Percentiles rank a stretch among this genome's conserved stretches.
Evolutionary conservation across 371 early-diverging fungal genomes (phyloP).

Genomic region (Mortierella sp.): DNA sequence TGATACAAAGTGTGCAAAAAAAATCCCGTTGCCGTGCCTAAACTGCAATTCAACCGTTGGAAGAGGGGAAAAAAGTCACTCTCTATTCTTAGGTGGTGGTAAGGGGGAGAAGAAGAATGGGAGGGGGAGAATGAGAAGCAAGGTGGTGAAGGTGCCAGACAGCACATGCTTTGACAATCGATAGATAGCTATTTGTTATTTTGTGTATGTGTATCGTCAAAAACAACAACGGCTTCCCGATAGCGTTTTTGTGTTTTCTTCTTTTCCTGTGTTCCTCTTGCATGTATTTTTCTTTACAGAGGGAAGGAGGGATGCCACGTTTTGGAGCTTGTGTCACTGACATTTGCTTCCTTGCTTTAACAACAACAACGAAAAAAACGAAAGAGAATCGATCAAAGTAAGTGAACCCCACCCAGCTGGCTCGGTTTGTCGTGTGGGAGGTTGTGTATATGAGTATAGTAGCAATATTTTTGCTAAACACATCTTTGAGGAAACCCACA

Average conservation of each 20-base stretch:
- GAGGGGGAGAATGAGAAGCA: neutral
- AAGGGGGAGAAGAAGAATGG: neutral
- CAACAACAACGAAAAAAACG: neutral
- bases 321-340: neutral
- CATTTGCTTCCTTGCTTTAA: neutral
- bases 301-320: neutral
- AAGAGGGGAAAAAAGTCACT: neutral
- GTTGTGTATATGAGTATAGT: neutral
- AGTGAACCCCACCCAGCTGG: neutral
- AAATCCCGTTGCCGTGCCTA: neutral
- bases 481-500: neutral
- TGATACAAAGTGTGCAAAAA: no score
- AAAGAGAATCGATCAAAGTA: neutral
- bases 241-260: neutral
- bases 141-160: neutral
- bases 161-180: constrained; percentile 1
- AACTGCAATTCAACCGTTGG: neutral
- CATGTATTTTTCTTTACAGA: neutral
- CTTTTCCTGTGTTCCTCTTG: neutral
- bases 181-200: neutral
- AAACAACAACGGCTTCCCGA: neutral
- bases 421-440: neutral
- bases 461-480: neutral
- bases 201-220: neutral
- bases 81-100: neutral